Evolutionary conservation across 306 rosid genomes (phyloP).

Genomic region (Astragalus membranaceus): DNA sequence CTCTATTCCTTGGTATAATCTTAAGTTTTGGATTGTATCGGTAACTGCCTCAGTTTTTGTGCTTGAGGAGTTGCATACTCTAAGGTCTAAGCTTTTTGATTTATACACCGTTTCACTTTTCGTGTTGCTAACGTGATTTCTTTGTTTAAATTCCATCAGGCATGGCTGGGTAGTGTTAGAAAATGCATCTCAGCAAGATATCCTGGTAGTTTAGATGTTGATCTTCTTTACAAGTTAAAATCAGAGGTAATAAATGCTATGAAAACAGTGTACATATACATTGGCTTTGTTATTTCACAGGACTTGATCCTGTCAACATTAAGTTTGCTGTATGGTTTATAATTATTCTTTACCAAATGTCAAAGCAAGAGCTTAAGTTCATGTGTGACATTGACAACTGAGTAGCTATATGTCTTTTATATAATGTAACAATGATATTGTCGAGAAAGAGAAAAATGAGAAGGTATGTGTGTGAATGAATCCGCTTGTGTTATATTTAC

Average conservation of each 20-base stretch:
- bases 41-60: constrained; percentile 4
- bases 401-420: not conserved
- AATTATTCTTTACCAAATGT: not conserved
- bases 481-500: not conserved
- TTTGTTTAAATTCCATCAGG: constrained; percentile 33
- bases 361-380: constrained; percentile 14
- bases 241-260: constrained; percentile 50
- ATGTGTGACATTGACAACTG: not conserved
- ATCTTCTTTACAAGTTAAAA: constrained; percentile 56
- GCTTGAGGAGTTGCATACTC: constrained; percentile 3
- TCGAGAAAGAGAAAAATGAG: not conserved
- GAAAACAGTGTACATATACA: constrained; percentile 5
- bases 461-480: not conserved
- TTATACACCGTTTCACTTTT: not conserved
- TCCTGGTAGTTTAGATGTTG: constrained; percentile 50
- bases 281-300: constrained; percentile 4
- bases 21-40: not conserved
- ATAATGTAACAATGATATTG: not conserved
- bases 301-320: constrained; percentile 10
- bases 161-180: constrained; percentile 54
- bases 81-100: not conserved
- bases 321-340: not conserved
- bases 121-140: constrained; percentile 19
- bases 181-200: constrained; percentile 46
- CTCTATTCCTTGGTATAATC: not conserved